phyloP scores from a whole-genome alignment of 2,329 filamentous ascomycete species.

The Sporothrix pallida region DNA sequence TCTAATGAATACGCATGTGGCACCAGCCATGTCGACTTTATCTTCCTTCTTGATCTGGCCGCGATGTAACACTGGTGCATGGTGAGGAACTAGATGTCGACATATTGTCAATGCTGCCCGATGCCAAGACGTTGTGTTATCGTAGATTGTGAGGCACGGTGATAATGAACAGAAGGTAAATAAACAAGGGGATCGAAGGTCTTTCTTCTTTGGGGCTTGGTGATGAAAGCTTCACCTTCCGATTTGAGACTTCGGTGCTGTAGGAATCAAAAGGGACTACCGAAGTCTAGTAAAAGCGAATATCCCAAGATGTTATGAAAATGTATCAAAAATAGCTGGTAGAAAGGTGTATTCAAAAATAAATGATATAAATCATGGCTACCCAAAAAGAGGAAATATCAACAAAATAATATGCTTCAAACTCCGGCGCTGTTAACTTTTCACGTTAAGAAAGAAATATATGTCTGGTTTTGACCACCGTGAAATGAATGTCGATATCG shows the following conservation, averaged over 20 bases:
- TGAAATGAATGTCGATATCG: too few species aligned
- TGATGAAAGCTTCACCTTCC: background rate
- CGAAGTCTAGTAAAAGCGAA: too few species aligned
- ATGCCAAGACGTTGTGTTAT: constrained; percentile 27
- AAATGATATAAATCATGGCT: too few species aligned
- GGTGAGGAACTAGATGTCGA: background rate
- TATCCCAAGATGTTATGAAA: too few species aligned
- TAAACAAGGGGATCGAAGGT: background rate
- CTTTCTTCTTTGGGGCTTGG: background rate
- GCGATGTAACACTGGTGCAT: background rate
- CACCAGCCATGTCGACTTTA: background rate
- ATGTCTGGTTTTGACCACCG: too few species aligned
- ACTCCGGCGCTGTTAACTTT: too few species aligned
- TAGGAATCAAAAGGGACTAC: background rate
- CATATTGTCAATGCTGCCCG: background rate
- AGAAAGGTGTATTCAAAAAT: too few species aligned
- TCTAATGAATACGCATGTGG: background rate
- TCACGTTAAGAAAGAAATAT: too few species aligned
- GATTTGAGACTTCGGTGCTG: background rate
- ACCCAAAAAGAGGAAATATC: too few species aligned
- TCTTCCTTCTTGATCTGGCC: constrained; percentile 19
- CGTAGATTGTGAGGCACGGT: constrained; percentile 15
- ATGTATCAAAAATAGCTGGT: too few species aligned
- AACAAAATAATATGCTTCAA: too few species aligned
- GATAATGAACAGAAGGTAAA: background rate